Conservation (phyloP, 2,329 filamentous ascomycete species). For the Epichloe gansuensis region DNA sequence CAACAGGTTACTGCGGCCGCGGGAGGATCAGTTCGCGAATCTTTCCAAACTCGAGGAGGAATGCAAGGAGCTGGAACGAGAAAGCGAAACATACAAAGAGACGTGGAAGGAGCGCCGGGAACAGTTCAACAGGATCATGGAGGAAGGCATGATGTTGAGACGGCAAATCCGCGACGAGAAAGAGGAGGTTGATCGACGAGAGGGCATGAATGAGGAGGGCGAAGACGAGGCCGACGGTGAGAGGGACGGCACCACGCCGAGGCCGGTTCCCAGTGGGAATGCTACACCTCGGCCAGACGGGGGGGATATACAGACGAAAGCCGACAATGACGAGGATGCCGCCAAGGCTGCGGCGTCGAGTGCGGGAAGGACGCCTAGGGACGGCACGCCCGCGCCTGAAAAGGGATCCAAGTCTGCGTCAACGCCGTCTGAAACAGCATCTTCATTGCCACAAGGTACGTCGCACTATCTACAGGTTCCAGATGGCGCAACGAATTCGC, state of each 20-base stretch:
- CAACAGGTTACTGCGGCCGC: constrained; percentile 64
- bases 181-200: constrained; percentile 78
- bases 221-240: constrained; percentile 43
- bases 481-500: constrained; percentile 9
- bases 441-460: constrained; percentile 2
- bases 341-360: constrained; percentile 8
- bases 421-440: not conserved
- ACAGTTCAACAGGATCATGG: constrained; percentile 79
- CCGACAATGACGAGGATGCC: constrained; percentile 9
- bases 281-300: constrained; percentile 37
- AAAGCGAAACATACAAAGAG: constrained; percentile 66
- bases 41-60: constrained; percentile 76
- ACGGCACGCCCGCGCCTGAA: constrained; percentile 18
- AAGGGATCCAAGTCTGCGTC: constrained; percentile 6
- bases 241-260: constrained; percentile 35
- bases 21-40: constrained; percentile 70
- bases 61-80: constrained; percentile 73
- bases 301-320: constrained; percentile 13
- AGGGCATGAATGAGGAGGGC: constrained; percentile 62
- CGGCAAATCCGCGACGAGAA: constrained; percentile 87
- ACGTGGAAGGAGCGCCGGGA: constrained; percentile 77
- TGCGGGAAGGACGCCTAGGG: constrained; percentile 21
- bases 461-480: constrained; percentile 7
- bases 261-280: constrained; percentile 36
- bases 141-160: constrained; percentile 77